These are phyloP conservation scores for Plantago ovata DNA, from an alignment of 257 asterid species.

Conservation along the genomic window DNA sequence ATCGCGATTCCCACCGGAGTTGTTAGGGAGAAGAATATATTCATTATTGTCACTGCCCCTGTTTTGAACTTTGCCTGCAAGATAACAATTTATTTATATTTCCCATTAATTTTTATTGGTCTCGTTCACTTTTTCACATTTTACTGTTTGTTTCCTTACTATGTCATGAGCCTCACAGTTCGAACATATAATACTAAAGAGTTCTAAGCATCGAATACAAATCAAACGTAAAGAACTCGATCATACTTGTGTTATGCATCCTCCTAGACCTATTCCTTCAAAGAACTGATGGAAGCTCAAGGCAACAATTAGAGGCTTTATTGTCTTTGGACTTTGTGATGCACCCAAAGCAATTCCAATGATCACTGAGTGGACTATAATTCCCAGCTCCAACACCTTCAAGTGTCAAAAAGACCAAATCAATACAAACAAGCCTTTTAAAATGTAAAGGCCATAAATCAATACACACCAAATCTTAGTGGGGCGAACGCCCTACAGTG, in stretches of 20 bases:
- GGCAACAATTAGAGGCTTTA: conserved; percentile 29
- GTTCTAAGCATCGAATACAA: no score
- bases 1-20: conserved; percentile 7
- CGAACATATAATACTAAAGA: no score
- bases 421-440: no score
- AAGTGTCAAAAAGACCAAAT: background rate
- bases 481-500: no score
- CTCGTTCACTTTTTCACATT: no score
- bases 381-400: conserved; percentile 35
- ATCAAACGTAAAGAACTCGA: no score
- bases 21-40: background rate
- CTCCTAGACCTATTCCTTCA: conserved; percentile 35
- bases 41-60: conserved; percentile 2
- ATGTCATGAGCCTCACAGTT: no score
- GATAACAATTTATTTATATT: no score
- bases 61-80: conserved; percentile 26
- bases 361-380: conserved; percentile 31
- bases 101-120: no score
- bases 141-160: no score
- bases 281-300: conserved; percentile 32
- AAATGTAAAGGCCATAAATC: background rate
- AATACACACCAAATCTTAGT: no score
- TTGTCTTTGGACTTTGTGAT: conserved; percentile 25
- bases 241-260: conserved; percentile 32
- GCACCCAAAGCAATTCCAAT: conserved; percentile 35